Evolutionary conservation across 2,329 filamentous ascomycete genomes (phyloP).

Genomic region (Cercospora sp.): DNA sequence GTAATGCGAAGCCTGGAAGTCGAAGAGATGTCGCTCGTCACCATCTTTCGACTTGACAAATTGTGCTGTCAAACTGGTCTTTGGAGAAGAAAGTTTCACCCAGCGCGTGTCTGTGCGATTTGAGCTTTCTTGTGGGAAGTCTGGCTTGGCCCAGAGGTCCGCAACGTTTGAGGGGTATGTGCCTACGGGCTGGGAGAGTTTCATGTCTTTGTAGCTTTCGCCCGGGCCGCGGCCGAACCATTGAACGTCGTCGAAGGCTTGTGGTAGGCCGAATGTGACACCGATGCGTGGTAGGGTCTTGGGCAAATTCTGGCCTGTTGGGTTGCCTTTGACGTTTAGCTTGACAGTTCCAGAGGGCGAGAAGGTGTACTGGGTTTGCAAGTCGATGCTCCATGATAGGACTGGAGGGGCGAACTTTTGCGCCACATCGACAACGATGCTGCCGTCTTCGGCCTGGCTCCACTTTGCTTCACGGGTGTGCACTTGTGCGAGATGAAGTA

Average conservation of each 20-base stretch:
- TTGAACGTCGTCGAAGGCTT: slow-evolving; percentile 49
- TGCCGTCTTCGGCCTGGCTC: slow-evolving; percentile 17
- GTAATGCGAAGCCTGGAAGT: slow-evolving; percentile 60
- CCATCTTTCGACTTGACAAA: slow-evolving; percentile 32
- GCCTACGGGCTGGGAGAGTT: slow-evolving; percentile 57
- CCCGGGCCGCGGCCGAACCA: slow-evolving; percentile 68
- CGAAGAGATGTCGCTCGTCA: slow-evolving; percentile 25
- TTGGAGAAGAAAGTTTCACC: slow-evolving; percentile 40
- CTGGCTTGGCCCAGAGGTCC: slow-evolving; percentile 60
- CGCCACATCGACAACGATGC: slow-evolving; percentile 21
- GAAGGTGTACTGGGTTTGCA: slow-evolving; percentile 56
- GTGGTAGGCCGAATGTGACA: slow-evolving; percentile 56
- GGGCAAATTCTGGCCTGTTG: slow-evolving; percentile 50
- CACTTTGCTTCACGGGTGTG: slow-evolving; percentile 28
- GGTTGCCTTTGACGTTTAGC: slow-evolving; percentile 45
- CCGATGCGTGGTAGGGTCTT: slow-evolving; percentile 63
- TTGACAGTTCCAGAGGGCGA: slow-evolving; percentile 47
- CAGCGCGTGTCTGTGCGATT: slow-evolving; percentile 64
- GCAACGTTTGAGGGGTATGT: slow-evolving; percentile 41
- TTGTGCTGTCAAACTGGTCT: slow-evolving; percentile 31
- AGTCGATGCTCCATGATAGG: slow-evolving; percentile 58
- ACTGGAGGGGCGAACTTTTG: slow-evolving; percentile 55
- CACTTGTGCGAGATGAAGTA: slow-evolving; percentile 26
- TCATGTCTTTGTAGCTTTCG: slow-evolving; percentile 68
- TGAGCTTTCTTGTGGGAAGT: slow-evolving; percentile 68